Base-by-base conservation (phyloP, 305 asterid genomes). In the Solanum hybrid region DNA sequence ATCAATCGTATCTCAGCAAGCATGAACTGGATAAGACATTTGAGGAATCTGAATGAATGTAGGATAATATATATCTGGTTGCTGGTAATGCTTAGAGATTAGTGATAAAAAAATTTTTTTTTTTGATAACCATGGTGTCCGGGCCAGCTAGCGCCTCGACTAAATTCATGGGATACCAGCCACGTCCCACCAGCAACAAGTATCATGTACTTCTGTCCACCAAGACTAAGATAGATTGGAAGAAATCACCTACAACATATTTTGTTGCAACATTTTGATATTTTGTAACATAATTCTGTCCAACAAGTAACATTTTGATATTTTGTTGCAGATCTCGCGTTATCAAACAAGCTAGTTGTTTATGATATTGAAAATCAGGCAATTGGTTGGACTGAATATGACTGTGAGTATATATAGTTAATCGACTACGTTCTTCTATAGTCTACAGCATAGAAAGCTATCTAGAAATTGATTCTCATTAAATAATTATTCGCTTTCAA, bases 321-420 rank as follows among this genome's bases (percentile, higher is more conserved):
- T 73, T 75, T 32, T 36, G 37, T 82, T 85, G 91, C 93, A 92
- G 93, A 93, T 92, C 90, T 93, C 88, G 94, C 84, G 14, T 89
- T 93, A 29, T 24, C 92, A 22, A 88, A 92, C 90, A 93, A 92
- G 92, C 92, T 93, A 88, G 92, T 93, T 85, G 29, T 78, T 71
- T 93, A 93, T 86, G 92, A 93, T 91, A 89, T 92, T 15, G 94
- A 93, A 88, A 90, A 90, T 17, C 92, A 86, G 90, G 90, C 92
- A 5, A 89, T 93, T 90, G 94, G 94, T 72, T 92, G 94, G 94
- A 86, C 91, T 71, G 93, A 92, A 35, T 90, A 92, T 77, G 91
- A 93, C 90, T 92, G 93, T 91, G 40, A 91, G 94, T 93, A 85
- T 31, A 71, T 91, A 78, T 22, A 77, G 86, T 78, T 69, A 81